phyloP scores from a whole-genome alignment of 2,329 filamentous ascomycete species.

The Calonectria crousiana region DNA sequence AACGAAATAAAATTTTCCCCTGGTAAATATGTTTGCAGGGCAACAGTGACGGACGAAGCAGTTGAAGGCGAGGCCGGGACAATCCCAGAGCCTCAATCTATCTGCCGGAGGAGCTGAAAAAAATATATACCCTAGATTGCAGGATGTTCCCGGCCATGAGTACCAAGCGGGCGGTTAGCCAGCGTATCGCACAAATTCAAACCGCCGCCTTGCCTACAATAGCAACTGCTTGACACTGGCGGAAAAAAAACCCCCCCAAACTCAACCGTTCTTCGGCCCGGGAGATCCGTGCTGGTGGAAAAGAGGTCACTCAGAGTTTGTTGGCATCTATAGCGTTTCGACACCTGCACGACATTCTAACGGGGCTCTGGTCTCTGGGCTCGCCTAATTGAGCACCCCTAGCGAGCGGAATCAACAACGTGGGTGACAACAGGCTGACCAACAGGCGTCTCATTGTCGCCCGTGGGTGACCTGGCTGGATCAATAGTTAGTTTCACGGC shows the following conservation, averaged over 20 bases:
- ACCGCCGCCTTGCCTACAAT: background rate
- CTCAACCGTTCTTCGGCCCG: constrained; percentile 14
- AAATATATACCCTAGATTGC: background rate
- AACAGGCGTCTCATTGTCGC: constrained; percentile 29
- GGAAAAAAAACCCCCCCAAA: background rate
- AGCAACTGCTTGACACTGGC: background rate
- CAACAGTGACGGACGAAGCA: background rate
- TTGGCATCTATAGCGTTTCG: background rate
- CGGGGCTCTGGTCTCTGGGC: constrained; percentile 13
- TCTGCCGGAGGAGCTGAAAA: constrained; percentile 3
- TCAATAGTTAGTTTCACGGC: constrained; percentile 30
- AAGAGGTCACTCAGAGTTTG: background rate
- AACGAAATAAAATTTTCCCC: background rate
- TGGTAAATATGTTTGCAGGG: background rate
- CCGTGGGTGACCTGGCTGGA: constrained; percentile 27
- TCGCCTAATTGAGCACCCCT: background rate
- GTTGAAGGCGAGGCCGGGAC: background rate
- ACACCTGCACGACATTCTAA: constrained; percentile 34
- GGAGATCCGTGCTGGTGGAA: constrained; percentile 25
- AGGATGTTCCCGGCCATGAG: background rate
- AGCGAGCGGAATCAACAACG: background rate
- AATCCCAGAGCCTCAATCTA: constrained; percentile 2
- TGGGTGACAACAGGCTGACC: constrained; percentile 12
- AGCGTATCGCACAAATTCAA: background rate
- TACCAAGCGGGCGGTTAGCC: background rate